Conservation (phyloP, 495 filamentous ascomycete genomes). For the Cudoniella acicularis region DNA sequence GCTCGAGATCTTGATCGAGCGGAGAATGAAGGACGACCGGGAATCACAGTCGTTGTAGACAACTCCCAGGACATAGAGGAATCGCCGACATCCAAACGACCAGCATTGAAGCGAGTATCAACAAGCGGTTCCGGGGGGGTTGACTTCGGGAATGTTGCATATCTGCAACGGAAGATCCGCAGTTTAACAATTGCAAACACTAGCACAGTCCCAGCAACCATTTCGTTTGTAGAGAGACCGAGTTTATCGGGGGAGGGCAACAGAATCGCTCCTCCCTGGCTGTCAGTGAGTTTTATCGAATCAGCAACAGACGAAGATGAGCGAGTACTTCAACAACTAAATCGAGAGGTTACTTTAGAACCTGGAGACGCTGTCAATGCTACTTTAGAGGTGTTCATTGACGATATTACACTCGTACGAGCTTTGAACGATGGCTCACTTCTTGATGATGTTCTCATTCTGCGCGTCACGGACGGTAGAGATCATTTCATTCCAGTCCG, state of each 20-base stretch:
- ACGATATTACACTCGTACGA: conserved; percentile 57
- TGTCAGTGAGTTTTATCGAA: conserved; percentile 57
- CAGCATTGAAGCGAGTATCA: conserved; percentile 12
- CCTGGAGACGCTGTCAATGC: conserved; percentile 80
- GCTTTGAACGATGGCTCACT: conserved; percentile 64
- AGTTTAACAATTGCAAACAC: conserved; percentile 88
- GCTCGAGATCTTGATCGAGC: conserved; percentile 82
- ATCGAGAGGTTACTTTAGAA: conserved; percentile 56
- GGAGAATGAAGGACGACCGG: conserved; percentile 88
- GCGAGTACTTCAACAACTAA: conserved; percentile 30
- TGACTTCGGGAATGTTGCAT: conserved; percentile 71
- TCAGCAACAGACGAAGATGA: conserved; percentile 33
- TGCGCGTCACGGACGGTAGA: conserved; percentile 79
- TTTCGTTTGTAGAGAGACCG: conserved; percentile 70
- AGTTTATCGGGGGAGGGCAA: conserved; percentile 39
- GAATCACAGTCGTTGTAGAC: conserved; percentile 81
- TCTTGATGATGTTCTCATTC: conserved; percentile 82
- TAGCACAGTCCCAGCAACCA: conserved; percentile 68
- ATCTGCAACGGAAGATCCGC: conserved; percentile 58
- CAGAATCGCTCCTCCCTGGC: conserved; percentile 54
- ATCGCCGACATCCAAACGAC: conserved; percentile 26
- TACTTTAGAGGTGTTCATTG: conserved; percentile 60
- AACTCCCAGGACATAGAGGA: conserved; percentile 30
- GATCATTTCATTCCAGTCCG: conserved; percentile 88
- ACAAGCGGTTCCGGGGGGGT: conserved; percentile 39